Conservation (phyloP, 2,329 filamentous ascomycete species). For the Colletotrichum australisinense region DNA sequence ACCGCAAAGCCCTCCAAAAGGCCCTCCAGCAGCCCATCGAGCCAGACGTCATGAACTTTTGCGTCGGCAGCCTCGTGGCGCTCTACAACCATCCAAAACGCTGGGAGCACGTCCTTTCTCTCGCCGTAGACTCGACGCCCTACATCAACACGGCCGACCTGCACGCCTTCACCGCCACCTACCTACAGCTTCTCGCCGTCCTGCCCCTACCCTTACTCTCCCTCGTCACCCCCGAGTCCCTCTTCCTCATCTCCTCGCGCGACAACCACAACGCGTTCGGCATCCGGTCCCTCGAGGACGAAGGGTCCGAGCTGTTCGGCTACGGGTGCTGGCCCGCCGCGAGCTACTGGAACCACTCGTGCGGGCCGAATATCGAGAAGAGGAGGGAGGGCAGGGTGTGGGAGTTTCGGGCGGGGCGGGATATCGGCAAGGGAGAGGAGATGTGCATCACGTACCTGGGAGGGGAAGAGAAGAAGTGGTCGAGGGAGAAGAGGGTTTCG, state of each 20-base stretch:
- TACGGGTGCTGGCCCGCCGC: constrained; percentile 30
- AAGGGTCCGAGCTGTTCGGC: constrained; percentile 32
- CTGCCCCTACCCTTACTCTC: constrained; percentile 10
- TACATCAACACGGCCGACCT: constrained; percentile 21
- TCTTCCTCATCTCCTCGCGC: constrained; percentile 19
- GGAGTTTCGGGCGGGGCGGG: constrained; percentile 19
- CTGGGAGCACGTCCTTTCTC: constrained; percentile 26
- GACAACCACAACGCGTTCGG: constrained; percentile 31
- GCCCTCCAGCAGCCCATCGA: constrained; percentile 19
- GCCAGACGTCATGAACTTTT: constrained; percentile 24
- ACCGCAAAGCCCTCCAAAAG: constrained; percentile 23
- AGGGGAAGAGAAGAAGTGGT: constrained; percentile 15
- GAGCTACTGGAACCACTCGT: constrained; percentile 34
- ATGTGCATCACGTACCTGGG: constrained; percentile 30
- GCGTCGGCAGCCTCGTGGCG: constrained; percentile 22
- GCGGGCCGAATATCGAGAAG: constrained; percentile 21
- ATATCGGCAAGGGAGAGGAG: constrained; percentile 9
- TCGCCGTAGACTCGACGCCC: constrained; percentile 22
- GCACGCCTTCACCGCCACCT: constrained; percentile 12
- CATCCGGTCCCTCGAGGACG: constrained; percentile 31
- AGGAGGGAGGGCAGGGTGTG: constrained; percentile 22
- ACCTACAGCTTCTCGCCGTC: constrained; percentile 31
- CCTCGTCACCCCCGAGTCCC: constrained; percentile 18
- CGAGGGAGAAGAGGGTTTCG: constrained; percentile 12
- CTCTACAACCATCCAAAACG: neutral